These are phyloP conservation scores for Wickerhamomyces alni DNA, from an alignment of 805 yeast species.

Conservation along the genomic window DNA sequence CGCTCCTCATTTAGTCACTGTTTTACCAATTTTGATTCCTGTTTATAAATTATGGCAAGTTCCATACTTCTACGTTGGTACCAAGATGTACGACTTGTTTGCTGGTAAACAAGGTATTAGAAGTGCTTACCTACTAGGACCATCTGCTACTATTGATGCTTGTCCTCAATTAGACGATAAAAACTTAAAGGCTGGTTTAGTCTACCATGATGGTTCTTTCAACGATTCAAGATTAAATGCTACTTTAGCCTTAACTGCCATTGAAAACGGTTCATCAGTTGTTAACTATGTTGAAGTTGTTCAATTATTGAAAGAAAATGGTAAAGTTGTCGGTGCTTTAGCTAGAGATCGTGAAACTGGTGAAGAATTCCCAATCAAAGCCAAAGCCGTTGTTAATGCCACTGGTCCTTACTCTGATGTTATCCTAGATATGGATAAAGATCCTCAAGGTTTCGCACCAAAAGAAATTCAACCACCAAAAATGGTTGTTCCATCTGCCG, in stretches of 20 bases:
- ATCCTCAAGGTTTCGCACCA: slow-evolving; percentile 60
- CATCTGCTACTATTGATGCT: slow-evolving; percentile 57
- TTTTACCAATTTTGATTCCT: slow-evolving; percentile 93
- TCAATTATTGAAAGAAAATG: slow-evolving; percentile 62
- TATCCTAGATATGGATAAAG: slow-evolving; percentile 80
- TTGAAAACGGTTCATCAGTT: slow-evolving; percentile 82
- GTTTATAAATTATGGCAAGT: slow-evolving; percentile 94
- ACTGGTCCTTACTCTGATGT: slow-evolving; percentile 92
- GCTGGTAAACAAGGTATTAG: slow-evolving; percentile 87
- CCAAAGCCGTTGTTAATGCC: slow-evolving; percentile 81
- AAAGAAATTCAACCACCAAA: slow-evolving; percentile 44
- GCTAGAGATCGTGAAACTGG: slow-evolving; percentile 71
- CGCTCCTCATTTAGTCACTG: slow-evolving; percentile 85
- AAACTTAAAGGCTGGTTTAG: slow-evolving; percentile 81
- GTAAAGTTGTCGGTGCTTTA: slow-evolving; percentile 66
- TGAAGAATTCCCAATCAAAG: slow-evolving; percentile 50
- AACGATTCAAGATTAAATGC: slow-evolving; percentile 90
- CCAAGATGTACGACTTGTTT: slow-evolving; percentile 85
- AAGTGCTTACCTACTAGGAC: slow-evolving; percentile 65
- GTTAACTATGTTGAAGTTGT: slow-evolving; percentile 81
- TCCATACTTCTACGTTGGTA: slow-evolving; percentile 89
- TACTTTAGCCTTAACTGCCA: slow-evolving; percentile 79
- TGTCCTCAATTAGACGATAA: slow-evolving; percentile 84
- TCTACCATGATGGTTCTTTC: slow-evolving; percentile 92
- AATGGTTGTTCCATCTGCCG: slow-evolving; percentile 92